Base-by-base conservation (phyloP, 1,284 basidiomycete genomes). In the Wallemia mellicola region DNA sequence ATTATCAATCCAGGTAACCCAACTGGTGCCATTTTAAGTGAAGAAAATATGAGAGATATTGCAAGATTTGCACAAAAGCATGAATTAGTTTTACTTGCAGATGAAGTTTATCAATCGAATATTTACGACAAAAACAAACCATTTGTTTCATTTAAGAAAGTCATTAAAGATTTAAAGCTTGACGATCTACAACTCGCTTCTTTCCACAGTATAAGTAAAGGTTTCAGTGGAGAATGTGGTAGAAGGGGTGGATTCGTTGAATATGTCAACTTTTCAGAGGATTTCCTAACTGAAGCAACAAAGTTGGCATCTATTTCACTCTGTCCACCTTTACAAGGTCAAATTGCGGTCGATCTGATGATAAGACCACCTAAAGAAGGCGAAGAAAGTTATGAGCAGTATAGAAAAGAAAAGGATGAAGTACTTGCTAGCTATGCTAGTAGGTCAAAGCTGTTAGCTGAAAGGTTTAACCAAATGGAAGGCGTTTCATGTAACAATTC, bases 1-100 rank as follows among this genome's bases (percentile, higher is more conserved):
- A 79, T 94, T 65, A 94, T 95, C 75, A 94, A 94, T 73, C 89
- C 89, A 1, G 89, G 89, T 27, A 95, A 95, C 73, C 89, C 91
- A 24, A 94, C 89, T 0, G 91, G 89, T 48, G 79, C 81, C 1
- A 76, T 89, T 61, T 75, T 95, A 14, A 77, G 80, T 62, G 74
- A 77, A 61, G 65, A 71, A 57, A 83, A 82, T 24, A 85, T 88
- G 75, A 73, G 77, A 62, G 73, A 76, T 59, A 77, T 95, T 63
- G 78, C 92, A 24, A 71, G 77, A 57, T 72, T 94, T 19, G 91
- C 87, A 71, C 83, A 88, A 69, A 75, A 83, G 64, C 75, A 94
- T 70, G 74, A 74, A n/a, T 78, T 95, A 61, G 80, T 92, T 19
- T 77, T 95, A 56, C 77, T 94, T 63, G 89, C 89, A 0, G 89